Conservation (phyloP, 306 rosid genomes). For the Sicyos edulis region DNA sequence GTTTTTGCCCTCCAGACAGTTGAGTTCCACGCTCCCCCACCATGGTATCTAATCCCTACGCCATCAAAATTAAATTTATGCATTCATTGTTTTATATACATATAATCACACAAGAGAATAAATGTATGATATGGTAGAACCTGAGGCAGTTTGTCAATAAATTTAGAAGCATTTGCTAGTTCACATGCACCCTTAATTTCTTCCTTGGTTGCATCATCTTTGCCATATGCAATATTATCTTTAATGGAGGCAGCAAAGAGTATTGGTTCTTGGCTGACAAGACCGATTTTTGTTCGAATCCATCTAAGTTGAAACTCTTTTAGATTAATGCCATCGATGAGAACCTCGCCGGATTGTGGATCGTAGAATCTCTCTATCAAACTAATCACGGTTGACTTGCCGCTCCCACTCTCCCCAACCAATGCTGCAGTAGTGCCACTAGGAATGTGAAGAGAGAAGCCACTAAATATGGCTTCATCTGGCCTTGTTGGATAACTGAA, state of each 20-base stretch:
- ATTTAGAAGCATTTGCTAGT: slow-evolving; percentile 23
- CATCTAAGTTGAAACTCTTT: slow-evolving; percentile 21
- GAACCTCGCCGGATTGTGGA: slow-evolving; percentile 21
- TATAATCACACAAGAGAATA: not conserved
- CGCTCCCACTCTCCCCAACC: slow-evolving; percentile 23
- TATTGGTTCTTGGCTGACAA: slow-evolving; percentile 24
- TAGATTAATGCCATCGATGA: slow-evolving; percentile 20
- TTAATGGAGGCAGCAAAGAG: slow-evolving; percentile 14
- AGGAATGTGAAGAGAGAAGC: slow-evolving; percentile 15
- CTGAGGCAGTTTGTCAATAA: slow-evolving; percentile 23
- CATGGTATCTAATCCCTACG: slow-evolving; percentile 21
- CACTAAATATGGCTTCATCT: slow-evolving; percentile 12
- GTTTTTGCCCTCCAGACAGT: slow-evolving; percentile 22
- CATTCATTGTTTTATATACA: not conserved
- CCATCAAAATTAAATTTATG: not conserved
- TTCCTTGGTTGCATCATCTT: slow-evolving; percentile 8
- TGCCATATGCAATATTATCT: slow-evolving; percentile 21
- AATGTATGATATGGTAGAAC: not conserved
- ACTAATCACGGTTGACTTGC: slow-evolving; percentile 21
- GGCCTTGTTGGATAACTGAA: slow-evolving; percentile 22
- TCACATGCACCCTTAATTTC: slow-evolving; percentile 18
- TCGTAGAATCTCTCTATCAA: slow-evolving; percentile 23
- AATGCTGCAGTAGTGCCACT: slow-evolving; percentile 18
- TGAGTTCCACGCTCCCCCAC: slow-evolving; percentile 23
- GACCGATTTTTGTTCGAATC: slow-evolving; percentile 17